Percentiles rank a stretch among this genome's conserved stretches.
Evolutionary conservation across 2,329 filamentous ascomycete species (phyloP).

Genomic region (Fusarium nematophilum): DNA sequence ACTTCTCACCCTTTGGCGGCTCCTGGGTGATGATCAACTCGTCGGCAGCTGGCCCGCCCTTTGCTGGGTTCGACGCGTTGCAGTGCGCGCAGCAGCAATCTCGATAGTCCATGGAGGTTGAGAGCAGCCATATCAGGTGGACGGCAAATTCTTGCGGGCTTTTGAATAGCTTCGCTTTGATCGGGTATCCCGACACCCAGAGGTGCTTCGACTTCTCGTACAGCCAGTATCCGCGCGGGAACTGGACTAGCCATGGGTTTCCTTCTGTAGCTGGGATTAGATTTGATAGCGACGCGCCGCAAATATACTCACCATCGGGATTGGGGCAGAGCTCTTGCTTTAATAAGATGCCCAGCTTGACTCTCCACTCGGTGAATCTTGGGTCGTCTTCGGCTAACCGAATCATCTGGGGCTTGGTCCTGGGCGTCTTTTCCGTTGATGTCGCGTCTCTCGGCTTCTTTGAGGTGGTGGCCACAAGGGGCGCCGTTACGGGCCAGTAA

Average conservation of each 20-base stretch:
- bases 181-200: slow-evolving; percentile 62
- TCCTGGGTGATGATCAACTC: slow-evolving; percentile 40
- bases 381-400: slow-evolving; percentile 57
- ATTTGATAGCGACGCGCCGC: neutral
- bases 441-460: slow-evolving; percentile 53
- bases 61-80: slow-evolving; percentile 48
- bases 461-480: slow-evolving; percentile 42
- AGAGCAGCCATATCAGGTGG: slow-evolving; percentile 64
- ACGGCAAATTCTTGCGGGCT: slow-evolving; percentile 65
- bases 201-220: slow-evolving; percentile 62
- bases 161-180: slow-evolving; percentile 61
- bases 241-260: slow-evolving; percentile 57
- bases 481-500: slow-evolving; percentile 54
- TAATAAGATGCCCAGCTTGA: slow-evolving; percentile 58
- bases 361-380: slow-evolving; percentile 57
- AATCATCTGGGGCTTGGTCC: slow-evolving; percentile 57
- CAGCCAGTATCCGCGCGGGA: slow-evolving; percentile 59
- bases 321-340: slow-evolving; percentile 58
- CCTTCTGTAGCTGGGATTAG: slow-evolving; percentile 50
- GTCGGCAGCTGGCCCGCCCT: slow-evolving; percentile 39
- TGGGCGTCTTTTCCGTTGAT: slow-evolving; percentile 49
- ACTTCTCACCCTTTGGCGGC: slow-evolving; percentile 41
- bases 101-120: slow-evolving; percentile 57
- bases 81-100: slow-evolving; percentile 65
- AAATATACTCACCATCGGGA: slow-evolving; percentile 50